Evolutionary conservation across 352 stramenopile genomes (phyloP).

Genomic region (Phytophthora ramorum): DNA sequence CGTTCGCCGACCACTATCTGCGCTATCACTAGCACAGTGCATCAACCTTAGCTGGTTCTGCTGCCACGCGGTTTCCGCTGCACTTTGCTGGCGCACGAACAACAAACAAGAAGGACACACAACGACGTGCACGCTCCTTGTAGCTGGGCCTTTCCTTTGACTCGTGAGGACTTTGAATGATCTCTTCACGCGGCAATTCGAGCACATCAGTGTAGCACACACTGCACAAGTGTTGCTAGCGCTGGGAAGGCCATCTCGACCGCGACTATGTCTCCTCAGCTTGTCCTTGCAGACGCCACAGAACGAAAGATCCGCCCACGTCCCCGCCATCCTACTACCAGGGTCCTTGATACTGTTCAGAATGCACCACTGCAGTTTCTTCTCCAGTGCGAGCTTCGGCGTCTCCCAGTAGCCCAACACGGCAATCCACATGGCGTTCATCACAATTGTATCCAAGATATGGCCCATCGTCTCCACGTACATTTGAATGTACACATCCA

Average conservation of each 20-base stretch:
- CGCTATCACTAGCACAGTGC: slow-evolving; percentile 1
- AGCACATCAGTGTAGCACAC: slow-evolving; percentile 13
- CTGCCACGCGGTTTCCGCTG: slow-evolving; percentile 16
- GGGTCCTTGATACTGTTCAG: slow-evolving; percentile 7
- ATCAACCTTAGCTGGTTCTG: slow-evolving; percentile 13
- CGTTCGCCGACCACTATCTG: slow-evolving; percentile 14
- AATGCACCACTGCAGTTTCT: slow-evolving; percentile 30
- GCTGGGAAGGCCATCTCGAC: slow-evolving; percentile 1
- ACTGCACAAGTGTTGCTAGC: slow-evolving; percentile 13
- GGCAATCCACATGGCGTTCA: slow-evolving; percentile 28
- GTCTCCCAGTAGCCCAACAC: slow-evolving; percentile 23
- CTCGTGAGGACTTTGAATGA: slow-evolving; percentile 23
- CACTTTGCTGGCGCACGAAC: slow-evolving; percentile 2
- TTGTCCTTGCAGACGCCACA: slow-evolving; percentile 18
- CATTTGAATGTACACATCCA: slow-evolving; percentile 62
- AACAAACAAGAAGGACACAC: slow-evolving; percentile 13
- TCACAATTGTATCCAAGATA: slow-evolving; percentile 28
- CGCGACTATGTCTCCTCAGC: slow-evolving; percentile 1
- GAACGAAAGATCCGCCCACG: slow-evolving; percentile 9
- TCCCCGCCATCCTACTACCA: background rate
- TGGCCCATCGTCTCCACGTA: slow-evolving; percentile 41
- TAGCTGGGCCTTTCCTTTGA: slow-evolving; percentile 7
- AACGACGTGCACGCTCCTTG: slow-evolving; percentile 14
- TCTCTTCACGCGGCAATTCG: slow-evolving; percentile 15
- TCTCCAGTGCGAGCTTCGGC: slow-evolving; percentile 13